Conservation (phyloP, 1,139 yeast genomes). For the Yarrowia galli region DNA sequence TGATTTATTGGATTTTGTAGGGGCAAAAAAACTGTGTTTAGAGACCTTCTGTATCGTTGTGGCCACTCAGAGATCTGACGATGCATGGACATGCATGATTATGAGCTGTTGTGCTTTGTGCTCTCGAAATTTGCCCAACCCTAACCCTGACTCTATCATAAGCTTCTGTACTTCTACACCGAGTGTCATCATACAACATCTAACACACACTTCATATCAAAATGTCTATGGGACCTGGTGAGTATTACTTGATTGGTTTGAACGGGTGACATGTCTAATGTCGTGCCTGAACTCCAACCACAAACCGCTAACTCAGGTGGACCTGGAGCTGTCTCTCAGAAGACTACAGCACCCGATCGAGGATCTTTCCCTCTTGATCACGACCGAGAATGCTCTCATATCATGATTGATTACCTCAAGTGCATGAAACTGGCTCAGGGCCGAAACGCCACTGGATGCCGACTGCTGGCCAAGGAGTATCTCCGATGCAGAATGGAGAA, state of each 20-base stretch:
- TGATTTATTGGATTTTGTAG: not conserved
- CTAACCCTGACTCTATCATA: constrained; percentile 21
- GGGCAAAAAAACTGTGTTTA: not conserved
- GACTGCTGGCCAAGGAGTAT: constrained; percentile 81
- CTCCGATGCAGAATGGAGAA: constrained; percentile 90
- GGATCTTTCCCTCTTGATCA: constrained; percentile 97
- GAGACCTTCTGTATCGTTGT: too few relatives aligned
- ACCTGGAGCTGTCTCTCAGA: constrained; percentile 37
- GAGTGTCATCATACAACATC: not conserved
- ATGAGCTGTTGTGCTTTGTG: constrained; percentile 29
- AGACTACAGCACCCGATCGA: constrained; percentile 94
- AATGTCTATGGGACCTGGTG: constrained; percentile 38
- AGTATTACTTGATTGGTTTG: not conserved
- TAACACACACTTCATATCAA: constrained; percentile 2
- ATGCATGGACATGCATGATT: constrained; percentile 6
- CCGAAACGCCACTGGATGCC: constrained; percentile 87
- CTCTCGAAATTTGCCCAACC: constrained; percentile 9
- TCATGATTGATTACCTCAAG: constrained; percentile 76
- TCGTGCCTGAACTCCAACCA: not conserved
- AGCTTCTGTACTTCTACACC: not conserved
- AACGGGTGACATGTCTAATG: not conserved
- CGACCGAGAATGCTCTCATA: constrained; percentile 77
- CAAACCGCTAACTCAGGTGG: constrained; percentile 25
- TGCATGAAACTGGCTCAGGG: constrained; percentile 82
- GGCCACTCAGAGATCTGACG: too few relatives aligned